Evolutionary conservation across 2,329 filamentous ascomycete genomes (phyloP).

Genomic region (Aspergillus fischeri): DNA sequence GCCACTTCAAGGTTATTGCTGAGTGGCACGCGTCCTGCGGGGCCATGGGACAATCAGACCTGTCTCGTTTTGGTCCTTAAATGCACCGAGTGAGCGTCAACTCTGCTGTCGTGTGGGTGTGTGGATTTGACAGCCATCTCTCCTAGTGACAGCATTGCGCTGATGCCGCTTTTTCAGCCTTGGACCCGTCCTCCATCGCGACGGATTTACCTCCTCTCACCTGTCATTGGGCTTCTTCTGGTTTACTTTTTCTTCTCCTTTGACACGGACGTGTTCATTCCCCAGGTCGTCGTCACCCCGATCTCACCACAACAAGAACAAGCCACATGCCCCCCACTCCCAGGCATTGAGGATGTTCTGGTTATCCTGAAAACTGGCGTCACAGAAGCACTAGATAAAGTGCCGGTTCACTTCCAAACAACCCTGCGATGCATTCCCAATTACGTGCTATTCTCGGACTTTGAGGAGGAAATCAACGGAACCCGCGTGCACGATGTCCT

Average conservation of each 20-base stretch:
- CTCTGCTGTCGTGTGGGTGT: neutral
- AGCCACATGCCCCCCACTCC: conserved; percentile 25
- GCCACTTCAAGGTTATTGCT: neutral
- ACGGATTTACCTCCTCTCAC: neutral
- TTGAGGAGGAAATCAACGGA: conserved; percentile 49
- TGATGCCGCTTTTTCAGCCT: neutral
- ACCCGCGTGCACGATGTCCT: conserved; percentile 50
- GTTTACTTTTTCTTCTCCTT: neutral
- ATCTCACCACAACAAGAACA: neutral
- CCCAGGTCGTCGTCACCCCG: neutral
- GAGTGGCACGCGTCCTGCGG: neutral
- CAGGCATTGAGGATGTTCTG: conserved; percentile 48
- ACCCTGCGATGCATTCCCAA: conserved; percentile 54
- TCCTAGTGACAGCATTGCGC: neutral
- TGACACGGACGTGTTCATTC: neutral
- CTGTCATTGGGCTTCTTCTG: neutral
- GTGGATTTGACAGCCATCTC: neutral
- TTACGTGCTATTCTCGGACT: conserved; percentile 57
- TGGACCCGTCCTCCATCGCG: neutral
- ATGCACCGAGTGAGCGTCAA: neutral
- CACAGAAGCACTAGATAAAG: conserved; percentile 52
- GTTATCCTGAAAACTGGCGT: conserved; percentile 58
- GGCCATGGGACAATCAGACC: no score
- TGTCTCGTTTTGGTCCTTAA: neutral
- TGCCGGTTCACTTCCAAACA: conserved; percentile 52